phyloP scores from a whole-genome alignment of 2,329 filamentous ascomycete genomes.

The Penicillium sp. region DNA sequence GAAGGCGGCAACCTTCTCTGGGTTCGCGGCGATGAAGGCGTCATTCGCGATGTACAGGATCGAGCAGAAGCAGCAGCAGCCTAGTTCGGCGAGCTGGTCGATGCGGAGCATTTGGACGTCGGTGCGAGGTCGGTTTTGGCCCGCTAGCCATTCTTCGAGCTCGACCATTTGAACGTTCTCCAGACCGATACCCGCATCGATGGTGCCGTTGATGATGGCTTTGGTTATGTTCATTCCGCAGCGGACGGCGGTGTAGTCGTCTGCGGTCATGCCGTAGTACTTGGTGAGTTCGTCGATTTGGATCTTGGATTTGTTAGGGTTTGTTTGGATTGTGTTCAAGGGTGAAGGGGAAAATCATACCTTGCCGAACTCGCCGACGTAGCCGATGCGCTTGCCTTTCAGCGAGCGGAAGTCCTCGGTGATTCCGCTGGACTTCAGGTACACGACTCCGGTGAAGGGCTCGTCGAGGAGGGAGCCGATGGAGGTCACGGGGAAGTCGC shows the following conservation, averaged over 20 bases:
- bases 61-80: constrained; percentile 81
- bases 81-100: constrained; percentile 74
- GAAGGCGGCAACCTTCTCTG: constrained; percentile 66
- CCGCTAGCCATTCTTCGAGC: constrained; percentile 70
- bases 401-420: constrained; percentile 72
- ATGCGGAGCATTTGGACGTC: constrained; percentile 81
- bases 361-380: constrained; percentile 77
- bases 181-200: constrained; percentile 73
- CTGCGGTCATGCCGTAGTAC: constrained; percentile 71
- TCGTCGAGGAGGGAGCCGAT: constrained; percentile 75
- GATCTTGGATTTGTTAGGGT: constrained; percentile 48
- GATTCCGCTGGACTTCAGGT: constrained; percentile 72
- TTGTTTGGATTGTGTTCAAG: too few species aligned
- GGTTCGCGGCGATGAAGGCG: constrained; percentile 64
- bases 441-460: constrained; percentile 76
- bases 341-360: neutral
- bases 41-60: constrained; percentile 81
- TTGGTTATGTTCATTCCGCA: constrained; percentile 81
- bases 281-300: constrained; percentile 79
- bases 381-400: constrained; percentile 74
- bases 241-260: constrained; percentile 73
- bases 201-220: constrained; percentile 69
- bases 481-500: constrained; percentile 69
- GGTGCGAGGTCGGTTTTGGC: constrained; percentile 60
- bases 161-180: constrained; percentile 85